phyloP scores from a whole-genome alignment of 2,329 filamentous ascomycete genomes.

The Pseudogymnoascus pannorum region DNA sequence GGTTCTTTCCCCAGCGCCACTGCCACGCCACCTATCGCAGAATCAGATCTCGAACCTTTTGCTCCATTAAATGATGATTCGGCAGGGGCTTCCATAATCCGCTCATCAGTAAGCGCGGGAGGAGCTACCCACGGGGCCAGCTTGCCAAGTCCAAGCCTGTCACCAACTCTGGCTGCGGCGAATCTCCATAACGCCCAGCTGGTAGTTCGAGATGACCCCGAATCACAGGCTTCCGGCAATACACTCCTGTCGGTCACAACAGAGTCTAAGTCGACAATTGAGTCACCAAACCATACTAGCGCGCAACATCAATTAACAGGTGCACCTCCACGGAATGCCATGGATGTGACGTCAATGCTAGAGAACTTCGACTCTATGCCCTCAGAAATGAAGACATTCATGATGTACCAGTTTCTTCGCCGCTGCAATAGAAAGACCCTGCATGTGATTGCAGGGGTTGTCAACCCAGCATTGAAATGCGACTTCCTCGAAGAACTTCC shows the following conservation, averaged over 20 bases:
- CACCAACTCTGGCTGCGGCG: conserved; percentile 75
- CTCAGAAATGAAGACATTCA: conserved; percentile 83
- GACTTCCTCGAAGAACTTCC: conserved; percentile 84
- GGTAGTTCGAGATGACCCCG: conserved; percentile 28
- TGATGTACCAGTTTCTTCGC: conserved; percentile 92
- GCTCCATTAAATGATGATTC: conserved; percentile 44
- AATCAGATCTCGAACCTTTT: conserved; percentile 60
- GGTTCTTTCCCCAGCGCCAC: conserved; percentile 54
- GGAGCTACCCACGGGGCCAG: conserved; percentile 62
- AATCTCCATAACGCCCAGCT: conserved; percentile 29
- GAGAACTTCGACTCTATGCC: conserved; percentile 89
- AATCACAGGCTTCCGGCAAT: not conserved
- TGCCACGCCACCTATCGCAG: conserved; percentile 69
- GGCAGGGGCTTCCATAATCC: conserved; percentile 40
- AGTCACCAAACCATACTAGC: conserved; percentile 20
- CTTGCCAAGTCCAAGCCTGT: conserved; percentile 88
- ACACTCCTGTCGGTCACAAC: conserved; percentile 23
- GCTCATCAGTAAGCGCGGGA: conserved; percentile 15
- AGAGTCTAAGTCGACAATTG: conserved; percentile 23
- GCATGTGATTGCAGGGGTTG: conserved; percentile 79
- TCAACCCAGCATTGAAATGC: conserved; percentile 90
- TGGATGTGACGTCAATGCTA: conserved; percentile 80
- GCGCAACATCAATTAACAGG: conserved; percentile 26
- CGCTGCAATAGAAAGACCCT: conserved; percentile 82
- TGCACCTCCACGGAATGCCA: conserved; percentile 36